A percentile compares a stretch with the other conserved stretches of the same genome.
These are phyloP conservation scores for Talaromyces sp. DNA, from an alignment of 2,329 filamentous ascomycete genomes.

Conservation along the genomic window DNA sequence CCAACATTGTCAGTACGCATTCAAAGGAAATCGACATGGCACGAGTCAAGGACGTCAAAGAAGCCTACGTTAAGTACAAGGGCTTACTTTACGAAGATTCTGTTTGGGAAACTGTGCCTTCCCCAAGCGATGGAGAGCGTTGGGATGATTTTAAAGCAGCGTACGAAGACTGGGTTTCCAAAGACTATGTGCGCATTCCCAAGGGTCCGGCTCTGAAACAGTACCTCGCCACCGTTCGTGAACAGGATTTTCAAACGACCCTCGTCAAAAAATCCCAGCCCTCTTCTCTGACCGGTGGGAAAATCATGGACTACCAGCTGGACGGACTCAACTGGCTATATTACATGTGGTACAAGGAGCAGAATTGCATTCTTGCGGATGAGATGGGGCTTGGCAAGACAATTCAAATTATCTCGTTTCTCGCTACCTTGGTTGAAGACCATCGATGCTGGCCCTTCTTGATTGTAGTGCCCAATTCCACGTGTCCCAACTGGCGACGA, in stretches of 20 bases:
- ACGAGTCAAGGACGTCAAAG: slow-evolving; percentile 66
- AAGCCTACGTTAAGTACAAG: slow-evolving; percentile 84
- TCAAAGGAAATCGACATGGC: slow-evolving; percentile 66
- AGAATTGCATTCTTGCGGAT: slow-evolving; percentile 88
- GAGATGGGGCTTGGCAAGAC: slow-evolving; percentile 99
- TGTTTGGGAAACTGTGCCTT: slow-evolving; percentile 82
- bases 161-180: slow-evolving; percentile 80
- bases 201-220: slow-evolving; percentile 55
- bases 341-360: slow-evolving; percentile 75
- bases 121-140: slow-evolving; percentile 54
- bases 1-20: slow-evolving; percentile 50
- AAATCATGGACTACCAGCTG: slow-evolving; percentile 89
- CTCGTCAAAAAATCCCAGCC: slow-evolving; percentile 71
- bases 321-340: slow-evolving; percentile 95
- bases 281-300: slow-evolving; percentile 65
- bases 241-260: slow-evolving; percentile 59
- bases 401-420: slow-evolving; percentile 80
- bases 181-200: slow-evolving; percentile 66
- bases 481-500: slow-evolving; percentile 94
- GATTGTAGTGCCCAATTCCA: slow-evolving; percentile 89
- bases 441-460: slow-evolving; percentile 84
- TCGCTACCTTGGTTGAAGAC: slow-evolving; percentile 67
- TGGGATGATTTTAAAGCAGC: slow-evolving; percentile 78
- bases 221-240: slow-evolving; percentile 65
- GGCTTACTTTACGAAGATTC: slow-evolving; percentile 85